Evolutionary conservation across 1,284 basidiomycete species (phyloP).

Genomic region (Puccinia novopanici): DNA sequence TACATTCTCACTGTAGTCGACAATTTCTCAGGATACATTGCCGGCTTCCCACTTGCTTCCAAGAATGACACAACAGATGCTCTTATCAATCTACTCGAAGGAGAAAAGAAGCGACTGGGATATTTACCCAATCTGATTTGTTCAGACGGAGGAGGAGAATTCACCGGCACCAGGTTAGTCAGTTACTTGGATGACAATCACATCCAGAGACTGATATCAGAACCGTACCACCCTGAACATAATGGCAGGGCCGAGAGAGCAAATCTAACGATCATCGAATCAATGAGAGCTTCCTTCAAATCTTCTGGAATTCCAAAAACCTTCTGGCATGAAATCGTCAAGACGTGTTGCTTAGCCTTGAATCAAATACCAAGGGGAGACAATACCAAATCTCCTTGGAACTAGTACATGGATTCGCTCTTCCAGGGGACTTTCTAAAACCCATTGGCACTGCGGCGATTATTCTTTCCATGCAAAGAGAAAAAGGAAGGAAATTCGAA

Average conservation of each 20-base stretch:
- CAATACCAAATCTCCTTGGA: too few relatives aligned
- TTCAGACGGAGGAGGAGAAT: not conserved
- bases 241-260: not conserved
- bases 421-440: too few relatives aligned
- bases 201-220: not conserved
- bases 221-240: not conserved
- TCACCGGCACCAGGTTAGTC: not conserved
- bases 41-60: not conserved
- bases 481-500: too few relatives aligned
- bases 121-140: not conserved
- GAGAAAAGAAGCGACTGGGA: not conserved
- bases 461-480: too few relatives aligned
- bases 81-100: not conserved
- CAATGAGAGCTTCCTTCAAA: not conserved
- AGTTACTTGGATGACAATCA: not conserved
- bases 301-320: not conserved
- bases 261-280: not conserved
- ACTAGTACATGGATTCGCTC: too few relatives aligned
- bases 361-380: not conserved
- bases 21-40: not conserved
- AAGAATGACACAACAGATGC: not conserved
- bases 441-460: too few relatives aligned
- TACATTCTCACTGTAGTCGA: not conserved
- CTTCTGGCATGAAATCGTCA: not conserved
- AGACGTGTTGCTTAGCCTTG: not conserved